phyloP scores from a whole-genome alignment of 2,329 filamentous ascomycete genomes.

The Leptographium galeiforme region DNA sequence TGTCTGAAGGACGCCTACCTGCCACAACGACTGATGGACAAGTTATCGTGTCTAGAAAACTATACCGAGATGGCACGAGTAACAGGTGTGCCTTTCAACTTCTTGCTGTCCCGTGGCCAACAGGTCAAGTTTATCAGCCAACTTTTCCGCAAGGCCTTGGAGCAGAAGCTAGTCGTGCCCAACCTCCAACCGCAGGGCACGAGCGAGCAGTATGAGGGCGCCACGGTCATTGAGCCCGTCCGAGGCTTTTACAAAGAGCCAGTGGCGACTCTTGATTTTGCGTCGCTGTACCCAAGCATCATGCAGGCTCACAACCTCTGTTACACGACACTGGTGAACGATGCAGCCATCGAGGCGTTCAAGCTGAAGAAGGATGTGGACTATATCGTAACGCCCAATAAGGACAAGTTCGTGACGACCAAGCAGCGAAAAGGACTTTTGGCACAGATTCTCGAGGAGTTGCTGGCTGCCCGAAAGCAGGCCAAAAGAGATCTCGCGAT shows the following conservation, averaged over 20 bases:
- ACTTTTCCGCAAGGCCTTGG: slow-evolving; percentile 83
- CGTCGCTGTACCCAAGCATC: slow-evolving; percentile 94
- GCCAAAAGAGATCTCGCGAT: slow-evolving; percentile 81
- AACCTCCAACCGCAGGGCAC: slow-evolving; percentile 58
- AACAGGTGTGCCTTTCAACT: slow-evolving; percentile 96
- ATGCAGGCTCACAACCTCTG: slow-evolving; percentile 98
- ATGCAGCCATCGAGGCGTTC: slow-evolving; percentile 61
- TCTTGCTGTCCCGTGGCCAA: slow-evolving; percentile 78
- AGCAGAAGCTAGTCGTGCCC: slow-evolving; percentile 88
- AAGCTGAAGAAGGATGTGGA: slow-evolving; percentile 76
- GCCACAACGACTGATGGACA: slow-evolving; percentile 89
- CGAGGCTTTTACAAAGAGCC: slow-evolving; percentile 91
- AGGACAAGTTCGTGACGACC: slow-evolving; percentile 78
- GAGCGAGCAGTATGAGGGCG: slow-evolving; percentile 92
- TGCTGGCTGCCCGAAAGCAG: slow-evolving; percentile 82
- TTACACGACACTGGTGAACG: slow-evolving; percentile 85
- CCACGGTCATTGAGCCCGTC: slow-evolving; percentile 91
- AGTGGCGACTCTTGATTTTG: slow-evolving; percentile 95
- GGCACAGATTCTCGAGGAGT: slow-evolving; percentile 88
- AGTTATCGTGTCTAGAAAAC: slow-evolving; percentile 95
- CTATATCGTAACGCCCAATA: slow-evolving; percentile 92
- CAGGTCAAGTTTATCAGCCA: slow-evolving; percentile 98
- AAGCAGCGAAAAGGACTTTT: slow-evolving; percentile 86
- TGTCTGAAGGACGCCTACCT: slow-evolving; percentile 96
- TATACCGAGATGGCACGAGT: slow-evolving; percentile 99